Base-by-base conservation (phyloP, 768 basidiomycete species). In the Lyophyllum decastes region DNA sequence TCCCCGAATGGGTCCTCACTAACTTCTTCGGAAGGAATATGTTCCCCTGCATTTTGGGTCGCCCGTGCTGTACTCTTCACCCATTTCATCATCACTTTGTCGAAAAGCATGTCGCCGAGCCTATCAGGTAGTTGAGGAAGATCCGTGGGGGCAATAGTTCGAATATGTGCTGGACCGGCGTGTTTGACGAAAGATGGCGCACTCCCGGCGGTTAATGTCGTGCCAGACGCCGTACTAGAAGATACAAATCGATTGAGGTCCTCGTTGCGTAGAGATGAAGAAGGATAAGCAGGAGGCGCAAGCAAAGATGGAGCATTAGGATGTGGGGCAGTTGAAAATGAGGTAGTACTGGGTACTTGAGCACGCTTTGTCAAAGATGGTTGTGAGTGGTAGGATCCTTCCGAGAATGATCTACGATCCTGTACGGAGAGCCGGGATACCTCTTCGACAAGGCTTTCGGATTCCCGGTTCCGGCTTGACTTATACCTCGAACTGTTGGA, bases 1-100 rank as follows among this genome's bases (percentile, higher is more conserved):
- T 95, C 95, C 30, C 85, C 84, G 72, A 98, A 98, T 8, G 93
- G 91, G 75, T 98, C 95, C 63, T 93, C 92, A 60, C 90, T 91
- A 43, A 81, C 78, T 41, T 81, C 74, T 26, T 74, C 79, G 52
- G 75, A 66, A 58, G 69, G 71, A 63, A 61, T 68, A 59, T 52
- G 66, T 52, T 52, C 68, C 54, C 55, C 74, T 60, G 62, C 76
- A 62, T 55, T 67, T 52, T 65, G 64, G 21, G 70, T 68, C 4
- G 69, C 69, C 22, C 71, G 66, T 8, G 77, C 76, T 0, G 81
- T 77, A 25, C 77, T 83, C 74, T 87, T 89, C 54, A 93, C 86
- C 94, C 94, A 96, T 63, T 82, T 85, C 89, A 93, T 92, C 74
- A 85, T 80, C 40, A 82, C 82, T 63, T 81, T 86, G 74, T 96